A percentile compares a stretch with the other conserved stretches of the same genome.
phyloP scores from a whole-genome alignment of 345 rosid genomes.

The Melaleuca quinquenervia region DNA sequence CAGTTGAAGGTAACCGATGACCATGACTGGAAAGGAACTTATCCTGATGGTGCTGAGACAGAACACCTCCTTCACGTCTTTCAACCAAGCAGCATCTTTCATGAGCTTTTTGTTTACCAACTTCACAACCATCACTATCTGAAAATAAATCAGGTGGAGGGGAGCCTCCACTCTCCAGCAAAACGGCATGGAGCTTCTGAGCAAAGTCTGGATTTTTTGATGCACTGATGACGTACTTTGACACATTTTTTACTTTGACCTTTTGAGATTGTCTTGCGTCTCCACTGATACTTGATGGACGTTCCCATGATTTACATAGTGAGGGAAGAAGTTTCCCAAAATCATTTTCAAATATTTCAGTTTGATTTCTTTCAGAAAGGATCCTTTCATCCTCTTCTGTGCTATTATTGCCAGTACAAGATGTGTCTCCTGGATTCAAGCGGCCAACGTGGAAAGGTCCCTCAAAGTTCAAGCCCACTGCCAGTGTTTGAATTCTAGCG shows the following conservation, averaged over 20 bases:
- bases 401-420: slow-evolving; percentile 21
- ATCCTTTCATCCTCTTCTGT: slow-evolving; percentile 17
- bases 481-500: slow-evolving; percentile 18
- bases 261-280: slow-evolving; percentile 55
- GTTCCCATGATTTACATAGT: slow-evolving; percentile 27
- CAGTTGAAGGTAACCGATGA: neutral
- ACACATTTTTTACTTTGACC: slow-evolving; percentile 76
- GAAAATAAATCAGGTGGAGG: slow-evolving; percentile 79
- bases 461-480: slow-evolving; percentile 13
- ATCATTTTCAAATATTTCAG: slow-evolving; percentile 54
- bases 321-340: slow-evolving; percentile 52
- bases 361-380: slow-evolving; percentile 34
- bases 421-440: slow-evolving; percentile 17
- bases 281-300: slow-evolving; percentile 22
- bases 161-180: slow-evolving; percentile 84
- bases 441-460: slow-evolving; percentile 6
- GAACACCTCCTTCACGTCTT: neutral
- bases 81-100: slow-evolving; percentile 16
- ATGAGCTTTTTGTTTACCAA: slow-evolving; percentile 19
- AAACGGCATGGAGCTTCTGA: slow-evolving; percentile 79
- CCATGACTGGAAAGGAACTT: neutral
- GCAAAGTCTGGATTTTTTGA: slow-evolving; percentile 95
- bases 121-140: slow-evolving; percentile 40
- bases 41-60: neutral
- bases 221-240: slow-evolving; percentile 78